These are phyloP conservation scores for Zygotorulaspora florentina DNA, from an alignment of 805 yeast species.

Conservation along the genomic window DNA sequence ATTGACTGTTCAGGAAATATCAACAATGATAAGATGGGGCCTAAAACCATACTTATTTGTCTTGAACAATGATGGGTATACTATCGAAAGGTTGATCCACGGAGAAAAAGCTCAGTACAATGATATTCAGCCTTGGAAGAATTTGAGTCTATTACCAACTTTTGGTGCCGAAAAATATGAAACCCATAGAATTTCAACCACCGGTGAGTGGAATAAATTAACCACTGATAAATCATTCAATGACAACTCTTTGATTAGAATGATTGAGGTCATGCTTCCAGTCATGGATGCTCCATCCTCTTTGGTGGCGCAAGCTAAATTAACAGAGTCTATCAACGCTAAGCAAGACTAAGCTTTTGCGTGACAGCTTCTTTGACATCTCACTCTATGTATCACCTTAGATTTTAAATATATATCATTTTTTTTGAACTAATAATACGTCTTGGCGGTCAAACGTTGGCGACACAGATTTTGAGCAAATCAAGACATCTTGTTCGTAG, in stretches of 20 bases:
- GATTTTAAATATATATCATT: too few relatives aligned
- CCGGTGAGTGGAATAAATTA: slow-evolving; percentile 55
- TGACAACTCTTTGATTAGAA: slow-evolving; percentile 54
- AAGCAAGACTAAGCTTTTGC: slow-evolving; percentile 27
- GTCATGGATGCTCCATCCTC: slow-evolving; percentile 66
- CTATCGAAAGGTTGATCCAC: slow-evolving; percentile 70
- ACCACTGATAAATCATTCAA: slow-evolving; percentile 46
- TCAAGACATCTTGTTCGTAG: too few relatives aligned
- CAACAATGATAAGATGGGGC: slow-evolving; percentile 64
- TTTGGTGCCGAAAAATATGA: slow-evolving; percentile 52
- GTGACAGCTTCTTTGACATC: too few relatives aligned
- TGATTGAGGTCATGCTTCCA: slow-evolving; percentile 65
- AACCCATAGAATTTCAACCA: slow-evolving; percentile 48
- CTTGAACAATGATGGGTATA: slow-evolving; percentile 69
- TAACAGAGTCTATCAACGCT: slow-evolving; percentile 49
- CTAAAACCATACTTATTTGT: slow-evolving; percentile 65
- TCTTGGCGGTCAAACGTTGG: too few relatives aligned
- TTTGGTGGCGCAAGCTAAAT: slow-evolving; percentile 63
- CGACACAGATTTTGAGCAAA: too few relatives aligned
- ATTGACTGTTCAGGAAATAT: slow-evolving; percentile 68
- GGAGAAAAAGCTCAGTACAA: slow-evolving; percentile 63
- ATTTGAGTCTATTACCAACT: slow-evolving; percentile 49
- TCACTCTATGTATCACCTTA: too few relatives aligned
- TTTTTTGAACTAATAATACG: too few relatives aligned
- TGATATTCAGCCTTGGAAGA: slow-evolving; percentile 66